phyloP scores from a whole-genome alignment of 225 moss, liverwort and hornwort genomes.

The Pseudoscleropodium purum region DNA sequence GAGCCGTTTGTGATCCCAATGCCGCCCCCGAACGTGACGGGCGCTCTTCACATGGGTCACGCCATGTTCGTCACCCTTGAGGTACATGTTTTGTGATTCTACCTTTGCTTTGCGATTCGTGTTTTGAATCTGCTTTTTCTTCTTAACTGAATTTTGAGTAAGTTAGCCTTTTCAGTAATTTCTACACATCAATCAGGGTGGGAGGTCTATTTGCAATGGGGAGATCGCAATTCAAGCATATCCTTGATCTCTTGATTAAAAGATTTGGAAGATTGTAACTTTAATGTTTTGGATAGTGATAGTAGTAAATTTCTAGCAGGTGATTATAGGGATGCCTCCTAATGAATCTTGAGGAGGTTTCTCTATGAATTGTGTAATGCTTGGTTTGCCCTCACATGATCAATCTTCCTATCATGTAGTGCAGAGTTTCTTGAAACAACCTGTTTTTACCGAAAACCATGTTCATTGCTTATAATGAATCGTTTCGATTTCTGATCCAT shows the following conservation, averaged over 20 bases:
- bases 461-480: not conserved
- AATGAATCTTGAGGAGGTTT: not conserved
- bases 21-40: constrained; percentile 98
- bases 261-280: not conserved
- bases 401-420: not conserved
- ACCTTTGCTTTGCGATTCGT: not conserved
- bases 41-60: constrained; percentile 98
- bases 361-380: not conserved
- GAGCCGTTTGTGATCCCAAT: constrained; percentile 89
- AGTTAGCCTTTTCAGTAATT: not conserved
- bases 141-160: not conserved
- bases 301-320: not conserved
- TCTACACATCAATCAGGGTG: not conserved
- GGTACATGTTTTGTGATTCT: constrained; percentile 18
- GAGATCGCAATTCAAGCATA: not conserved
- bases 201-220: not conserved
- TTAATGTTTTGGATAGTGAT: not conserved
- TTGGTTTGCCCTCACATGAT: not conserved
- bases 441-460: not conserved
- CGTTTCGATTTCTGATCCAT: not conserved
- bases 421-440: not conserved
- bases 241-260: not conserved
- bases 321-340: not conserved
- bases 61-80: constrained; percentile 97
- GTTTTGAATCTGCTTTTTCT: not conserved